Evolutionary conservation across 805 yeast genomes (phyloP).

Genomic region (Kodamaea kakaduensis): DNA sequence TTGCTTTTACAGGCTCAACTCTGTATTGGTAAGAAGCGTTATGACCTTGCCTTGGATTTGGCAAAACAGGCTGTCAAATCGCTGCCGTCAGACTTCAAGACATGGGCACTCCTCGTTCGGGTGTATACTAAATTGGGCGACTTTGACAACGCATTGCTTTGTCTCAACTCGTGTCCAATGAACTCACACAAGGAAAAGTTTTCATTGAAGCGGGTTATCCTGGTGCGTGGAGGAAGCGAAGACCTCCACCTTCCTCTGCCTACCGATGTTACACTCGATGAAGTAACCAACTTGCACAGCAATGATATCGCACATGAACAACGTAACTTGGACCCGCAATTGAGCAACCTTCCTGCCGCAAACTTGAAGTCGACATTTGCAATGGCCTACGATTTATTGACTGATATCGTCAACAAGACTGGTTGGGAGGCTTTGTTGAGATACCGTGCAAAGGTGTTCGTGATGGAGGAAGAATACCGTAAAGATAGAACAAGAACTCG

Average conservation of each 20-base stretch:
- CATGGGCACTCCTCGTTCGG: conserved; percentile 68
- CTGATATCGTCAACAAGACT: conserved; percentile 42
- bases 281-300: conserved; percentile 65
- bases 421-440: conserved; percentile 45
- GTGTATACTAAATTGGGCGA: conserved; percentile 61
- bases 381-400: conserved; percentile 42
- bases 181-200: conserved; percentile 67
- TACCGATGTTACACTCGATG: conserved; percentile 64
- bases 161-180: conserved; percentile 81
- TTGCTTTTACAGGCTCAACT: conserved; percentile 56
- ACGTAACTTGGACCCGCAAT: conserved; percentile 55
- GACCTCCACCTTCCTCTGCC: conserved; percentile 75
- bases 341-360: conserved; percentile 64
- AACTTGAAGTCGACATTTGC: conserved; percentile 51
- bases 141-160: conserved; percentile 66
- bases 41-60: conserved; percentile 54
- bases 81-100: conserved; percentile 69
- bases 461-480: conserved; percentile 46
- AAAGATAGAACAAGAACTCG: conserved; percentile 28
- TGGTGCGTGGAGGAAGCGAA: conserved; percentile 44
- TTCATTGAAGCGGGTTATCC: conserved; percentile 55
- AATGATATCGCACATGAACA: conserved; percentile 64
- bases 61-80: conserved; percentile 65
- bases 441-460: conserved; percentile 45
- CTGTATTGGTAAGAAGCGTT: conserved; percentile 48